Conservation (phyloP, 805 yeast genomes). For the Saccharomycopsis fermentans region DNA sequence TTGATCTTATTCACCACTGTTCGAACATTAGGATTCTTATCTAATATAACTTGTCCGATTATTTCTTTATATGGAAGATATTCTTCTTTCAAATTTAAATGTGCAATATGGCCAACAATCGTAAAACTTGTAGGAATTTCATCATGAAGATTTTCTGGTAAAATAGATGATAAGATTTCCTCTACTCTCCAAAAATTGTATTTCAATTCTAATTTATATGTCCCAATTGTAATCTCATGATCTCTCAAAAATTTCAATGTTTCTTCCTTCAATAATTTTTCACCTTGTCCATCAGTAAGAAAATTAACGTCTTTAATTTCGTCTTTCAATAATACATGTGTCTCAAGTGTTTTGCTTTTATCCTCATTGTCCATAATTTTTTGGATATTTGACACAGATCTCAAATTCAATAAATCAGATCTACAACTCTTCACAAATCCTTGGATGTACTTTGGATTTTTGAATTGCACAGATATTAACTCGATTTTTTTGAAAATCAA, state of each 20-base stretch:
- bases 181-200: conserved; percentile 87
- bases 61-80: conserved; percentile 71
- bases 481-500: conserved; percentile 50
- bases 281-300: conserved; percentile 28
- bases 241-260: conserved; percentile 37
- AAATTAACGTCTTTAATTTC: conserved; percentile 25
- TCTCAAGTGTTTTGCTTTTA: not conserved
- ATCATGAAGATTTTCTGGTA: conserved; percentile 59
- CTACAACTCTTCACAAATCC: conserved; percentile 40
- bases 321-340: conserved; percentile 48
- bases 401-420: conserved; percentile 56
- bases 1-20: conserved; percentile 92
- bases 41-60: conserved; percentile 85
- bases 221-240: conserved; percentile 36
- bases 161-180: conserved; percentile 64
- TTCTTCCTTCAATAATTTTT: conserved; percentile 29
- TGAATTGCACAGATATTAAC: conserved; percentile 58
- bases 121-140: conserved; percentile 89
- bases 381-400: conserved; percentile 63
- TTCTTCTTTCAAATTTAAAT: conserved; percentile 73
- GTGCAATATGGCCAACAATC: conserved; percentile 92
- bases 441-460: conserved; percentile 53
- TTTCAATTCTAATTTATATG: conserved; percentile 47
- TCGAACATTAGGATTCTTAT: conserved; percentile 69
- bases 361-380: conserved; percentile 20